Evolutionary conservation across 805 yeast genomes (phyloP), one percentile per base, ranked within the genome.

Genomic region (Suhomyces prunicola): DNA sequence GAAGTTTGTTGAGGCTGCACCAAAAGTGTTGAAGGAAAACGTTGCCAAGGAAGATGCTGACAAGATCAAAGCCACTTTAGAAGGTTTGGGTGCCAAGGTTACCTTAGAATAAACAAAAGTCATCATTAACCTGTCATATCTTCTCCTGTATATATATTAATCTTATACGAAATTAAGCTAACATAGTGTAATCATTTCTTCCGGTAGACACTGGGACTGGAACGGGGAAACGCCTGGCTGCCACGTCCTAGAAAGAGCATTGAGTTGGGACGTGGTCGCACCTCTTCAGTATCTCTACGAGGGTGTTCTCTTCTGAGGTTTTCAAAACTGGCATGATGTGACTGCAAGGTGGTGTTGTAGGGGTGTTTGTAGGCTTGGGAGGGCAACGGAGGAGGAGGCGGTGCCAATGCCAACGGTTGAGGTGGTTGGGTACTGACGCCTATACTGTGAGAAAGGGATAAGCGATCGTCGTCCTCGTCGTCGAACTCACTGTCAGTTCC

Each of bases 31-130:
- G 72, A 94, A 94, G 79, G 99, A 94, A 65, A 90, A 91, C 64
- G 91, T 94, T 56, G 87, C 96, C 57, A 94, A 94, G 81, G 99
- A 90, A 69, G 99, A 94, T 65, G 98, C 98, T 60, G 97, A 93
- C 66, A 91, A 92, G 82, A 87, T 94, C 70, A 93, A 94, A 80
- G 80, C 88, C 56, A 85, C 96, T 57, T 81, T 94, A 68, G 99
- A 94, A 78, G 94, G 84, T 50, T 82, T 93, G 64, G 99, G 99
- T 72, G 99, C 96, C 60, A 94, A 94, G 82, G 82, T 94, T 66
- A 62, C 83, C 54, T 79, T 94, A 70, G 99, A 94, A 80, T 94
- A 85, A 48, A 22, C 45, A 41, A 19, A 19, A 19, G 19, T 19
- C n/a, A 24, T 42, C 45, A 40, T 27, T 13, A n/a, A n/a, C n/a